Base-by-base conservation (phyloP, 1,139 yeast genomes). In the Saccharomycopsis hybrid region DNA sequence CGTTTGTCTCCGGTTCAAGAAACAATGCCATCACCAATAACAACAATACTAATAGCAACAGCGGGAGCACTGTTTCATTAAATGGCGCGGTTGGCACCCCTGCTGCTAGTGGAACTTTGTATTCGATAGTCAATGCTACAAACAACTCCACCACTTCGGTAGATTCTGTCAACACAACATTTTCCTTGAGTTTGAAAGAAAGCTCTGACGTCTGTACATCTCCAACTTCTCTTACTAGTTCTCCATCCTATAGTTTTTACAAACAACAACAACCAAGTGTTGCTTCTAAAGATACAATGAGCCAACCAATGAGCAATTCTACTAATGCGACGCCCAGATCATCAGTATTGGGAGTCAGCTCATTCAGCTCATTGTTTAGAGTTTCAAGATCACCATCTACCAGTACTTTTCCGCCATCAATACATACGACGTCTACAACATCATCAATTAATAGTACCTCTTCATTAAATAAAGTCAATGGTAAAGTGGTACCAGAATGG, bases 121-220 rank as follows among this genome's bases (percentile, higher is more conserved):
- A 50, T 36, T 50, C 53, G 5, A 41, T 50, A 41, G 48, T 50
- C 13, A 47, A 47, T 41, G 53, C 53, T 4, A 43, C 52, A 3
- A 48, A 47, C 36, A 30, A 39, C n/a, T 50, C 51, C 4, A 36
- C 48, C 4, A 30, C 33, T 5, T 48, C 52, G 2, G 33, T 51
- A 11, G 51, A 50, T 25, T 44, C 49, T 18, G 42, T 33, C 7
- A 48, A 37, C 39, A 41, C 52, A 2, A 43, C 40, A 29, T 51
- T 48, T 39, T 44, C 48, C 5, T 35, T 48, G 28, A 35, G 44
- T 32, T n/a, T n/a, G n/a, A 38, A 44, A 11, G 48, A 48, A 27
- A 40, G 24, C 49, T 18, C 25, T 28, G 51, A 45, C 11, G 37
- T 44, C 33, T 28, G 48, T 27, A 44, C 31, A 7, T 18, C 29